Conservation (phyloP, 345 rosid species). For the Toxicodendron radicans region DNA sequence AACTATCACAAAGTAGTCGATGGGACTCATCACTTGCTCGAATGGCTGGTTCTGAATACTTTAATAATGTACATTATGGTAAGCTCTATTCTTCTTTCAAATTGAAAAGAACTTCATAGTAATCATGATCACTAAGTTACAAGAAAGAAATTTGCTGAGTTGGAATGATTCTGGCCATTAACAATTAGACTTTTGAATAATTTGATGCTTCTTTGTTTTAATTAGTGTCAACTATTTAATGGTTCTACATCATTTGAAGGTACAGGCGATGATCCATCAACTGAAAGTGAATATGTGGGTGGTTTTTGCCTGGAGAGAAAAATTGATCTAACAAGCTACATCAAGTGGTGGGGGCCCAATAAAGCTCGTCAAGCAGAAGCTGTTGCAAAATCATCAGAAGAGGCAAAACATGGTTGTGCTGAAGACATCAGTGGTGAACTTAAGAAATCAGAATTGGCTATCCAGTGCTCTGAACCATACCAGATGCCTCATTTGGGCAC, state of each 20-base stretch:
- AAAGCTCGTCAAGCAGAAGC: slow-evolving; percentile 72
- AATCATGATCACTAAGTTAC: too few relatives aligned
- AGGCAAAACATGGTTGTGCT: slow-evolving; percentile 45
- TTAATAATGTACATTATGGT: slow-evolving; percentile 67
- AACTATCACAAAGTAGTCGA: slow-evolving; percentile 45
- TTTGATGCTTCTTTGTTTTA: background rate
- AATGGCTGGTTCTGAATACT: slow-evolving; percentile 79
- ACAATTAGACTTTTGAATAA: background rate
- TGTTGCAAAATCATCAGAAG: slow-evolving; percentile 61
- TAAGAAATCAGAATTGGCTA: slow-evolving; percentile 63
- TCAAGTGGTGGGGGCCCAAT: slow-evolving; percentile 93
- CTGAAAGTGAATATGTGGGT: slow-evolving; percentile 70
- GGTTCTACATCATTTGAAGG: slow-evolving; percentile 29
- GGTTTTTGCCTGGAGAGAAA: slow-evolving; percentile 77
- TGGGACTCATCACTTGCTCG: slow-evolving; percentile 87
- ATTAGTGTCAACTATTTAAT: slow-evolving; percentile 1
- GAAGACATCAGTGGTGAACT: slow-evolving; percentile 81
- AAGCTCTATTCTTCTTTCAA: slow-evolving; percentile 21
- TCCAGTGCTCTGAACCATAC: slow-evolving; percentile 76
- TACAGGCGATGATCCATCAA: slow-evolving; percentile 73
- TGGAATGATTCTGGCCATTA: background rate
- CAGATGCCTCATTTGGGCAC: slow-evolving; percentile 81
- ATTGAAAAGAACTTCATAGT: slow-evolving; percentile 16
- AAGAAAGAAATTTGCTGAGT: too few relatives aligned
- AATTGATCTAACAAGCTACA: slow-evolving; percentile 76